Conservation (phyloP, 2,329 filamentous ascomycete genomes). For the Davidsoniella australis region DNA sequence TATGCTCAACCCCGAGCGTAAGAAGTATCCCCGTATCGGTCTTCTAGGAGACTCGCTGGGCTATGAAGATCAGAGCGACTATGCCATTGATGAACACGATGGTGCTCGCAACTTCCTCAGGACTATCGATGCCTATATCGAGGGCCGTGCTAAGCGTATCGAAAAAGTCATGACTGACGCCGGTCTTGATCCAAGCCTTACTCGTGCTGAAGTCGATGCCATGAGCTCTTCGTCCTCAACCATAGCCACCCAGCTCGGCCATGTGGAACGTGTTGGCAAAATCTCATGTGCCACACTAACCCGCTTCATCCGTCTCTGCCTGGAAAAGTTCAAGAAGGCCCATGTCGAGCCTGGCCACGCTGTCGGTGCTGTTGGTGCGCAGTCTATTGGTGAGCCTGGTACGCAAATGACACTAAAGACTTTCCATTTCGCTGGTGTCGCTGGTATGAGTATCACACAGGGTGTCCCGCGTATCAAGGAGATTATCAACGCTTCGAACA, state of each 20-base stretch:
- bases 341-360: slow-evolving; percentile 90
- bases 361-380: slow-evolving; percentile 87
- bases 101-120: slow-evolving; percentile 68
- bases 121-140: slow-evolving; percentile 58
- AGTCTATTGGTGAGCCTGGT: slow-evolving; percentile 94
- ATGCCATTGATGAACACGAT: slow-evolving; percentile 61
- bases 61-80: slow-evolving; percentile 54
- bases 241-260: slow-evolving; percentile 19
- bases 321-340: slow-evolving; percentile 80
- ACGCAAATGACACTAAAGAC: slow-evolving; percentile 99
- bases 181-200: slow-evolving; percentile 26
- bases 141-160: slow-evolving; percentile 42
- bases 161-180: slow-evolving; percentile 32
- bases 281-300: slow-evolving; percentile 58
- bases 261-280: slow-evolving; percentile 61
- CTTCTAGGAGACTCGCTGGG: slow-evolving; percentile 45
- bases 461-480: slow-evolving; percentile 99
- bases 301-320: slow-evolving; percentile 63
- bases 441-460: slow-evolving; percentile 97
- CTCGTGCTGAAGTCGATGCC: slow-evolving; percentile 18
- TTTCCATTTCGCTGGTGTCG: slow-evolving; percentile 99
- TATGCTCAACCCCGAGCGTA: slow-evolving; percentile 50
- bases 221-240: slow-evolving; percentile 9
- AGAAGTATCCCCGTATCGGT: slow-evolving; percentile 42
- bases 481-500: slow-evolving; percentile 95